Conservation (phyloP, 2,329 filamentous ascomycete genomes). For the Pestalotiopsis sp. region DNA sequence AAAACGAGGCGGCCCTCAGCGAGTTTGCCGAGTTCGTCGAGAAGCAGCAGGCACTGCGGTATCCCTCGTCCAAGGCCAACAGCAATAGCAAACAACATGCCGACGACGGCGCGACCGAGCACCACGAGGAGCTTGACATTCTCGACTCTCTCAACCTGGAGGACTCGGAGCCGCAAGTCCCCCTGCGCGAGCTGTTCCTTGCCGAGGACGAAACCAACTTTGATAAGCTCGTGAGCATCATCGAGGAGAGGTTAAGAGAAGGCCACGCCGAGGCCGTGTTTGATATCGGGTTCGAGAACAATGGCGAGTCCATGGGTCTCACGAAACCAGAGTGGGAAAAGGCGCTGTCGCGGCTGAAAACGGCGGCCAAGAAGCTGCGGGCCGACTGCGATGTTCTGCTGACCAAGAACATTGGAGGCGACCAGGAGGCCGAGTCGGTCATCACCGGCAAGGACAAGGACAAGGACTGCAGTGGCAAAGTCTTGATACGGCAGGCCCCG, state of each 20-base stretch:
- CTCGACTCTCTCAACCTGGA: conserved; percentile 75
- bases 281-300: conserved; percentile 90
- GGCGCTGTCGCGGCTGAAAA: conserved; percentile 68
- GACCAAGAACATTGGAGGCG: conserved; percentile 87
- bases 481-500: conserved; percentile 79
- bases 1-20: conserved; percentile 88
- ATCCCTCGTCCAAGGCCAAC: conserved; percentile 45
- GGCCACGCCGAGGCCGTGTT: conserved; percentile 90
- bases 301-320: conserved; percentile 82
- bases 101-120: conserved; percentile 63
- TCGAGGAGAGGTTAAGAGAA: conserved; percentile 75
- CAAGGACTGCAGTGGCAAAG: conserved; percentile 79
- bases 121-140: conserved; percentile 90
- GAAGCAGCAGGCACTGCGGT: conserved; percentile 81
- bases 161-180: conserved; percentile 69
- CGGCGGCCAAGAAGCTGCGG: conserved; percentile 64
- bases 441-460: conserved; percentile 51
- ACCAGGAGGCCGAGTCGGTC: conserved; percentile 68
- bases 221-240: conserved; percentile 63
- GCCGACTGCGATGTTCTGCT: conserved; percentile 83
- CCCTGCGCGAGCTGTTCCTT: conserved; percentile 78
- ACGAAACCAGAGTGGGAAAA: conserved; percentile 74
- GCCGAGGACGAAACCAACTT: conserved; percentile 63
- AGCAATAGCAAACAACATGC: conserved; percentile 14
- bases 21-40: conserved; percentile 99